phyloP scores from a whole-genome alignment of 225 moss, liverwort and hornwort species.

The Bryum argenteum region DNA sequence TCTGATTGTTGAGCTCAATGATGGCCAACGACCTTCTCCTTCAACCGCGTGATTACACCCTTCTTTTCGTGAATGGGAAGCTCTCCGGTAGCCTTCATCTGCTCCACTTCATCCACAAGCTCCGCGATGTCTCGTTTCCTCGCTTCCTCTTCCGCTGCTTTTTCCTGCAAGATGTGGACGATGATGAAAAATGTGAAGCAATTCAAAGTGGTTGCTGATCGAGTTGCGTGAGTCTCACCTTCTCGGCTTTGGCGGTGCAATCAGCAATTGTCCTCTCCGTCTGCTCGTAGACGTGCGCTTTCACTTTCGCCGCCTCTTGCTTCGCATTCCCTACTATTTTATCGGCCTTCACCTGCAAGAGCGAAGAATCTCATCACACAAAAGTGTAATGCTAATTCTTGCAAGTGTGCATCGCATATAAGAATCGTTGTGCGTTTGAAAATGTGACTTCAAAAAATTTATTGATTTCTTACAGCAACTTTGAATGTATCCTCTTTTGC shows the following conservation, averaged over 20 bases:
- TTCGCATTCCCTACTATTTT: slow-evolving; percentile 71
- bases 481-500: slow-evolving; percentile 55
- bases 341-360: slow-evolving; percentile 66
- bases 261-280: slow-evolving; percentile 74
- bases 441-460: no score
- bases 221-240: slow-evolving; percentile 33
- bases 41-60: slow-evolving; percentile 61
- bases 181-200: neutral
- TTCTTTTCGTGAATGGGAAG: slow-evolving; percentile 61
- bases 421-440: no score
- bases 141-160: slow-evolving; percentile 69
- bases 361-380: neutral
- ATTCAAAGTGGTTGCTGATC: neutral
- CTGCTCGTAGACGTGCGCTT: slow-evolving; percentile 62
- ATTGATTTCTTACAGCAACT: slow-evolving; percentile 45
- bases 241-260: slow-evolving; percentile 55
- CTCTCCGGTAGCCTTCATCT: slow-evolving; percentile 79
- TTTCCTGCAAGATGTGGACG: slow-evolving; percentile 46
- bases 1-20: slow-evolving; percentile 15
- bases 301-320: slow-evolving; percentile 66
- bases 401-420: no score
- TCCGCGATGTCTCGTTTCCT: slow-evolving; percentile 72
- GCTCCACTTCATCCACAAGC: slow-evolving; percentile 76
- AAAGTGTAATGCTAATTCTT: neutral
- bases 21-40: slow-evolving; percentile 63